Conservation (phyloP, 257 asterid species). For the Plantago ovata region DNA sequence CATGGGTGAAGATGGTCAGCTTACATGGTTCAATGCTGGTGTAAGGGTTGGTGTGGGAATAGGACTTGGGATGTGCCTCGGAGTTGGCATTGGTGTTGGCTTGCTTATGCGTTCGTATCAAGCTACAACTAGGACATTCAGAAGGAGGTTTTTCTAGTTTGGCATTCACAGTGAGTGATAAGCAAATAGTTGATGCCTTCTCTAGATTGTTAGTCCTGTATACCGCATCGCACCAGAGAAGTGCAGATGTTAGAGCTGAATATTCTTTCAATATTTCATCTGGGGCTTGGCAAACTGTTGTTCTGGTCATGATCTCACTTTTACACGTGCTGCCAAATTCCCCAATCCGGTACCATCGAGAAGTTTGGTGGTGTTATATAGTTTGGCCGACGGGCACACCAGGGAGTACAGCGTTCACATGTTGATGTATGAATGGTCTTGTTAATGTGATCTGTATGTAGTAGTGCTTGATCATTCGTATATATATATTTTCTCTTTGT, state of each 20-base stretch:
- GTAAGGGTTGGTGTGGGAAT: conserved; percentile 63
- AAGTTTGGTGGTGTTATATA: conserved; percentile 11
- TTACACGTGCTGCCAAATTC: conserved; percentile 10
- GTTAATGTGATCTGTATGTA: conserved; percentile 25
- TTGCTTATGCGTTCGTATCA: conserved; percentile 50
- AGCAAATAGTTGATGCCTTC: conserved; percentile 18
- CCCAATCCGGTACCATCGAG: conserved; percentile 15
- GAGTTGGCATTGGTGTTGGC: conserved; percentile 57
- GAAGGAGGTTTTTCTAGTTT: conserved; percentile 47
- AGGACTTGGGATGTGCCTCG: conserved; percentile 62
- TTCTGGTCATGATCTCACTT: conserved; percentile 13
- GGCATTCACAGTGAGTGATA: conserved; percentile 4
- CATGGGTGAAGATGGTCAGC: conserved; percentile 54
- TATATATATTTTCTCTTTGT: conserved; percentile 22
- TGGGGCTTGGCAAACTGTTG: conserved; percentile 7
- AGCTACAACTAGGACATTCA: conserved; percentile 42
- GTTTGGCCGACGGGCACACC: neutral
- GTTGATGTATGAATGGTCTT: conserved; percentile 25
- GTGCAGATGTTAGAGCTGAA: conserved; percentile 20
- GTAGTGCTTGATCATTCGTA: conserved; percentile 15
- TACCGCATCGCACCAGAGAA: conserved; percentile 16
- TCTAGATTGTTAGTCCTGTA: conserved; percentile 13
- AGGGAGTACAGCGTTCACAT: conserved; percentile 14
- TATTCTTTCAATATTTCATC: neutral
- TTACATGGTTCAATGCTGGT: conserved; percentile 58